These are phyloP conservation scores for Fraxinus floribunda DNA, from an alignment of 305 asterid species.

Conservation along the genomic window DNA sequence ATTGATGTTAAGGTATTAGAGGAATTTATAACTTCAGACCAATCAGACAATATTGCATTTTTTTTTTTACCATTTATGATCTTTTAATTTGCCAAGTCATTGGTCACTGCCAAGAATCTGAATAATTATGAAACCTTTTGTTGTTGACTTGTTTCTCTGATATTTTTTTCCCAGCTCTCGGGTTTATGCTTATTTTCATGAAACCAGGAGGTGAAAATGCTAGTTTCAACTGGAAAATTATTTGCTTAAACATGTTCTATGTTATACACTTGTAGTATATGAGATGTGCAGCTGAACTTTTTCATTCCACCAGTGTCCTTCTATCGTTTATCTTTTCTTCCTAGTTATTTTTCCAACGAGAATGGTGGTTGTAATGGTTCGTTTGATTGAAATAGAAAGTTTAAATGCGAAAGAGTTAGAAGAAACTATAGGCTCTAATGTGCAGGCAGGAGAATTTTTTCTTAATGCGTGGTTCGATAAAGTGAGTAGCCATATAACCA, in stretches of 20 bases:
- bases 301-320: neutral
- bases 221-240: slow-evolving; percentile 5
- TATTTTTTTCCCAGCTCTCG: neutral
- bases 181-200: neutral
- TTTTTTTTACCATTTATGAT: neutral
- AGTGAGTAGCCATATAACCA: neutral
- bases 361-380: slow-evolving; percentile 12
- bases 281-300: slow-evolving; percentile 1
- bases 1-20: slow-evolving; percentile 6
- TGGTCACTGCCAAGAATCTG: neutral
- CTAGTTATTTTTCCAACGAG: neutral
- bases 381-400: neutral
- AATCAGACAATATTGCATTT: neutral
- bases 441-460: neutral
- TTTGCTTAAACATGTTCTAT: slow-evolving; percentile 12
- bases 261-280: neutral
- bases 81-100: neutral
- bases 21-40: neutral
- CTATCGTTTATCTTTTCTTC: neutral
- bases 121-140: neutral
- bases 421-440: neutral
- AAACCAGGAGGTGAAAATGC: slow-evolving; percentile 14
- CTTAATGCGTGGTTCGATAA: neutral
- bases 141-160: neutral
- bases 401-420: neutral